Base-by-base conservation (phyloP, 352 stramenopile species). In the Detonula confervacea region DNA sequence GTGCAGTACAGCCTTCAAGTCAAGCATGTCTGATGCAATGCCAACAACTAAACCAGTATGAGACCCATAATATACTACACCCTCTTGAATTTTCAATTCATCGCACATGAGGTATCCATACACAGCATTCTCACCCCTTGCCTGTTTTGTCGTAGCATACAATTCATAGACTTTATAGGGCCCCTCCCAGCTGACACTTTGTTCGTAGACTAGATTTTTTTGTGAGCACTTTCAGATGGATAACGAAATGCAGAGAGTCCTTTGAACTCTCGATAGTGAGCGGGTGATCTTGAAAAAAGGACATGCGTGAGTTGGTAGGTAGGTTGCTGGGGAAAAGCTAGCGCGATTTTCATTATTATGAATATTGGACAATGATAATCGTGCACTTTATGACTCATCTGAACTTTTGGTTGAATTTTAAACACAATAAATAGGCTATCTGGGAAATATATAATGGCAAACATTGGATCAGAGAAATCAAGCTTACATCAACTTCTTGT, bases 191-290 rank as follows among this genome's bases (percentile, higher is more conserved):
- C 33, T 5, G 33, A 42, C 5, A 42, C 33, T 42, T 42, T 42
- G 11, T 42, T 42, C 5, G 33, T 11, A 42, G 33, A 12, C 33
- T 42, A 22, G 44, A 54, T 54, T 24, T 54, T 54, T 54, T 54
- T 24, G 20, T 54, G 44, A 54, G 5, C 12, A 24, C 44, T 54
- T 24, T 22, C 14, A 54, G 44, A 54, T 54, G 44, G 44, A 24
- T 54, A 54, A n/a, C 20, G 44, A n/a, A 54, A 54, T n/a, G 44
- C 18, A n/a, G 44, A 54, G 12, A 54, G 44, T n/a, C 3, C 44
- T 24, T 54, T 54, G 44, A 54, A 54, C 44, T 54, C 44, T 54
- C 18, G 12, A 24, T 54, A 54, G 20, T 54, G 44, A 3, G 12
- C 44, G 8, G 12, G 12, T 8, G 44, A 54, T n/a, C 12, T 54